Evolutionary conservation across 805 yeast species (phyloP).

Genomic region (Brettanomyces nanus): DNA sequence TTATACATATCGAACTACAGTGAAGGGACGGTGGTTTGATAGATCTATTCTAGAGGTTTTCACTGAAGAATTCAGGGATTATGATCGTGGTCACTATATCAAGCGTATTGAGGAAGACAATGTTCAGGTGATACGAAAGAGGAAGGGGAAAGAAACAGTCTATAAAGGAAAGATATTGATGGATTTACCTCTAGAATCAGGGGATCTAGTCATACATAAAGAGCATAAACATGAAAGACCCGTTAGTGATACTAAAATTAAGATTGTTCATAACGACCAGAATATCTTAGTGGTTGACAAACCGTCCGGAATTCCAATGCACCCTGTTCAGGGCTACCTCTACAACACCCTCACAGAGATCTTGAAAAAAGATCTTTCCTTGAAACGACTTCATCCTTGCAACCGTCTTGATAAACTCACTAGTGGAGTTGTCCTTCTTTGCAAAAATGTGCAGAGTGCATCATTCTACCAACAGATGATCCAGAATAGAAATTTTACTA

Average conservation of each 20-base stretch:
- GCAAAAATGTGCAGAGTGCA: slow-evolving; percentile 27
- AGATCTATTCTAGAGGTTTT: slow-evolving; percentile 31
- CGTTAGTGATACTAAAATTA: slow-evolving; percentile 9
- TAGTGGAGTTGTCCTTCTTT: slow-evolving; percentile 41
- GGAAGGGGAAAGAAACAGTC: slow-evolving; percentile 17
- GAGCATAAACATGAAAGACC: slow-evolving; percentile 27
- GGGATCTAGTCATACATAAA: slow-evolving; percentile 21
- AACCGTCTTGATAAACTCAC: slow-evolving; percentile 47
- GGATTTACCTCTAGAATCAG: slow-evolving; percentile 11
- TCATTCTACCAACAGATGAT: slow-evolving; percentile 27
- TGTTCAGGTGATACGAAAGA: slow-evolving; percentile 13
- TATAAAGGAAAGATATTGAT: slow-evolving; percentile 24
- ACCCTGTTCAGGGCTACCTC: slow-evolving; percentile 37
- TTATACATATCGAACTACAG: slow-evolving; percentile 27
- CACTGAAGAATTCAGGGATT: slow-evolving; percentile 30
- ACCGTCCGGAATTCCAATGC: slow-evolving; percentile 45
- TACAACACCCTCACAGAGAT: slow-evolving; percentile 39
- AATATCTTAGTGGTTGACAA: slow-evolving; percentile 37
- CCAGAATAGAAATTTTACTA: slow-evolving; percentile 24
- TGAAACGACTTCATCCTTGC: slow-evolving; percentile 23
- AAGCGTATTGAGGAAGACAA: slow-evolving; percentile 12
- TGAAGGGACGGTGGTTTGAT: slow-evolving; percentile 38
- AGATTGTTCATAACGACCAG: slow-evolving; percentile 20
- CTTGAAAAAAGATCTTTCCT: slow-evolving; percentile 23
- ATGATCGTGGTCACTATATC: slow-evolving; percentile 16